Evolutionary conservation across 805 yeast species (phyloP), one percentile per base, ranked within the genome.

Genomic region (Maudiozyma saulgeensis): DNA sequence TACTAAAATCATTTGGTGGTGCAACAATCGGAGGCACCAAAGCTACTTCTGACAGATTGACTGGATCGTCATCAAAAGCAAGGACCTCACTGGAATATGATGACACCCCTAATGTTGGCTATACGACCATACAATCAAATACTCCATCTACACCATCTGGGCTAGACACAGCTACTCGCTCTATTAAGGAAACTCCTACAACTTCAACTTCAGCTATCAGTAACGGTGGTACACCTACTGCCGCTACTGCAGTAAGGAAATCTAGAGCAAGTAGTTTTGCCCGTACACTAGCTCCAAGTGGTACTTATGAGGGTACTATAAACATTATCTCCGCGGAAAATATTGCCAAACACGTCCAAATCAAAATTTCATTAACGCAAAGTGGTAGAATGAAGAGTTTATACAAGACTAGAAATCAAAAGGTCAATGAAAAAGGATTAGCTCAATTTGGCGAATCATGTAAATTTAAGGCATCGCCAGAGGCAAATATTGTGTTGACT

Each of bases 381-480:
- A 63, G 67, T 69, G 74, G 71, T 15, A 65, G 66, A 43, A 58
- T 69, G 40, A 83, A 79, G 59, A 84, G 77, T 43, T 59, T 91
- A 38, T 77, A 73, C 69, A 83, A 80, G 63, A 82, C 96, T 1
- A 79, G 81, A 64, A 62, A 74, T 19, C 62, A 69, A 48, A 86
- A 85, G 57, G 67, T 76, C 13, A 63, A 66, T 43, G 67, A 68
- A 8, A 68, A 69, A 7, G 82, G 81, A 1, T 49, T 59, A 1
- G 70, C 72, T 45, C 69, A 64, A 49, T 82, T 84, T 79, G 74
- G 79, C 51, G 52, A 87, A 60, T 71, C 80, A 19, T 71, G 76
- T 51, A 73, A 81, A 4, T 85, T 90, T 70, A 80, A 77, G 59
- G 82, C 91, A 5, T 72, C 82, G 4, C 67, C 81, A 4, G 82